Evolutionary conservation across 495 filamentous ascomycete genomes (phyloP).

Genomic region (Neurospora sp.): DNA sequence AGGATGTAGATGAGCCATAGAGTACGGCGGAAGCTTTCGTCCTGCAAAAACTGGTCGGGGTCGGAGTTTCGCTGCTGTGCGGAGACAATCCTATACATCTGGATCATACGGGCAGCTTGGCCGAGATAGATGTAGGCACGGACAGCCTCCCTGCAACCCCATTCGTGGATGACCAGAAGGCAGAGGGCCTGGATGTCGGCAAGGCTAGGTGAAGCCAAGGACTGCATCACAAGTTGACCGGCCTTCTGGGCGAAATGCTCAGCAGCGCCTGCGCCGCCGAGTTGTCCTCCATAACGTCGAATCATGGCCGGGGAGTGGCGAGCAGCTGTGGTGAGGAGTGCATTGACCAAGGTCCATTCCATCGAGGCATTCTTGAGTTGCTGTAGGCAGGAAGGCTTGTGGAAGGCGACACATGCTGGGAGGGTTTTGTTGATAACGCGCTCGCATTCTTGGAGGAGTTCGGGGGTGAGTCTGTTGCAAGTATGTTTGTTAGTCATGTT

Average conservation of each 20-base stretch:
- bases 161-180: constrained; percentile 41
- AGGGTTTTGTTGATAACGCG: constrained; percentile 39
- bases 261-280: constrained; percentile 30
- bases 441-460: constrained; percentile 39
- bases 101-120: constrained; percentile 40
- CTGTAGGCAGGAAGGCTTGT: constrained; percentile 41
- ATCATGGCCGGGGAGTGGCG: constrained; percentile 38
- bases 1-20: constrained; percentile 44
- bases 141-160: constrained; percentile 41
- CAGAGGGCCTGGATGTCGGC: constrained; percentile 43
- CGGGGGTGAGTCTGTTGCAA: constrained; percentile 32
- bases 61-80: constrained; percentile 32
- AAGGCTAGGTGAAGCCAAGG: constrained; percentile 36
- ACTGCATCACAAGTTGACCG: constrained; percentile 33
- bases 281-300: constrained; percentile 38
- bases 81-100: constrained; percentile 41
- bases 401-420: constrained; percentile 42
- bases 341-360: constrained; percentile 37
- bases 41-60: constrained; percentile 39
- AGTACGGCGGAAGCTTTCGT: constrained; percentile 41
- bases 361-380: constrained; percentile 37
- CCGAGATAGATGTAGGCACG: constrained; percentile 42
- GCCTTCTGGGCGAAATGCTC: constrained; percentile 42
- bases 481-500: constrained; percentile 2
- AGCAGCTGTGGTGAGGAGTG: constrained; percentile 37